A percentile compares a stretch with the other conserved stretches of the same genome.
These are phyloP conservation scores for Endothia cerciana DNA, from an alignment of 2,329 filamentous ascomycete species.

Conservation along the genomic window DNA sequence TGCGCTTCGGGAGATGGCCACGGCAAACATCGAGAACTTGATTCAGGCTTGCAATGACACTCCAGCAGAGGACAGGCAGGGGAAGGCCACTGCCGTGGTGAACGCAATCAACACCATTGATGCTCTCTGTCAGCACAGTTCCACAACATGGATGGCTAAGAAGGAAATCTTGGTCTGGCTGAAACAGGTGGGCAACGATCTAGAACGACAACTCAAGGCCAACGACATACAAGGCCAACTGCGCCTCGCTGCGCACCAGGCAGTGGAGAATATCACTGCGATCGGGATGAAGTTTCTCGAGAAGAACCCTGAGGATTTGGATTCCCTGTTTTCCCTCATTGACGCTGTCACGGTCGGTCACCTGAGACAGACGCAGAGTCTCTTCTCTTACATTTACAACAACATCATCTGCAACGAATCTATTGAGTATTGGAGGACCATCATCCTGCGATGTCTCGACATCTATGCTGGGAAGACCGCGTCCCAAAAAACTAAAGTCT, in stretches of 20 bases:
- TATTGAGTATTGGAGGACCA: slow-evolving; percentile 80
- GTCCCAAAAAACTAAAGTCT: slow-evolving; percentile 89
- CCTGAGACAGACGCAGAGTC: slow-evolving; percentile 73
- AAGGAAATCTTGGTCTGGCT: slow-evolving; percentile 64
- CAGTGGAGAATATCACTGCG: slow-evolving; percentile 82
- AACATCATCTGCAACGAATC: slow-evolving; percentile 83
- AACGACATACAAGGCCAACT: slow-evolving; percentile 73
- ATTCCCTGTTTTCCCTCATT: slow-evolving; percentile 82
- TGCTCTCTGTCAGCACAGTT: slow-evolving; percentile 71
- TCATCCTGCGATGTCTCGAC: slow-evolving; percentile 85
- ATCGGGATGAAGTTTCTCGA: slow-evolving; percentile 82
- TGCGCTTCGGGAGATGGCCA: slow-evolving; percentile 73
- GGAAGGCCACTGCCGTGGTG: slow-evolving; percentile 70
- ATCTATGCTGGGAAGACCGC: slow-evolving; percentile 79
- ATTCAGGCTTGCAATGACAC: slow-evolving; percentile 68
- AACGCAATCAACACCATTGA: slow-evolving; percentile 87
- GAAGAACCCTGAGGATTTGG: slow-evolving; percentile 74
- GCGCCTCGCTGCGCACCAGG: slow-evolving; percentile 85
- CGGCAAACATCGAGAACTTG: slow-evolving; percentile 73
- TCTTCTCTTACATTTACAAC: slow-evolving; percentile 83
- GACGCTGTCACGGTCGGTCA: slow-evolving; percentile 83
- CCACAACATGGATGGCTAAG: slow-evolving; percentile 73
- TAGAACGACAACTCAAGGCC: slow-evolving; percentile 73
- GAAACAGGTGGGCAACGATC: slow-evolving; percentile 71
- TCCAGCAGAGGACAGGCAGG: slow-evolving; percentile 69